Evolutionary conservation across 306 rosid species (phyloP), one percentile per base, ranked within the genome.

Genomic region (Inga leiocalycina): DNA sequence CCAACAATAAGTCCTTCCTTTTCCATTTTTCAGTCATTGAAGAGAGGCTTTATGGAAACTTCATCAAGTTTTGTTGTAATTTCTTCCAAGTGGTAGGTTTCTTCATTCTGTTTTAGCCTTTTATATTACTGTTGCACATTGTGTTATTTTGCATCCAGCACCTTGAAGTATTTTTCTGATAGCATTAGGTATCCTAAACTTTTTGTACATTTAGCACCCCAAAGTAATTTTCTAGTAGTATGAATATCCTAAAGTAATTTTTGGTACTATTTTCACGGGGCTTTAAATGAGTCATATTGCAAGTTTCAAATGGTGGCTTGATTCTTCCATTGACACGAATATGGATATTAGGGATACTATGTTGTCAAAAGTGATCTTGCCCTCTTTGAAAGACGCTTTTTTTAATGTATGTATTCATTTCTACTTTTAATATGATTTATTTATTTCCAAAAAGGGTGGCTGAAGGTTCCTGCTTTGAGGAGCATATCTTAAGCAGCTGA

Each of bases 1-100:
- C 72, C 27, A 35, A 67, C 46, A 35, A 35, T 67, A 37, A 67
- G 24, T 67, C 46, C 46, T 39, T 30, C 52, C 73, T n/a, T 74
- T 72, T 73, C 70, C 39, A 34, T 45, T 45, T 66, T 68, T 39
- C 51, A 86, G 89, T 86, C 76, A 86, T 49, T 35, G 34, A 75
- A 74, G 71, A 78, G 81, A 64, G 78, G 71, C 83, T 75, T 75
- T 41, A 17, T 32, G 51, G 79, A 79, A 86, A 79, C 79, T 80
- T 79, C 75, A 57, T 52, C 86, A 71, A 79, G 27, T 72, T 86
- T 77, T 83, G 48, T 80, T 52, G 82, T 72, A 78, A 49, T 83
- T 86, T 88, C 83, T 77, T 85, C 79, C 14, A 17, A 78, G 76
- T 35, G 97, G 91, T 89, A 86, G 84, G 77, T 75, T 71, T 82